Percentiles rank a stretch among this genome's conserved stretches.
Evolutionary conservation across 768 basidiomycete genomes (phyloP).

Genomic region (Tylopilus plumbeoviolaceoides): DNA sequence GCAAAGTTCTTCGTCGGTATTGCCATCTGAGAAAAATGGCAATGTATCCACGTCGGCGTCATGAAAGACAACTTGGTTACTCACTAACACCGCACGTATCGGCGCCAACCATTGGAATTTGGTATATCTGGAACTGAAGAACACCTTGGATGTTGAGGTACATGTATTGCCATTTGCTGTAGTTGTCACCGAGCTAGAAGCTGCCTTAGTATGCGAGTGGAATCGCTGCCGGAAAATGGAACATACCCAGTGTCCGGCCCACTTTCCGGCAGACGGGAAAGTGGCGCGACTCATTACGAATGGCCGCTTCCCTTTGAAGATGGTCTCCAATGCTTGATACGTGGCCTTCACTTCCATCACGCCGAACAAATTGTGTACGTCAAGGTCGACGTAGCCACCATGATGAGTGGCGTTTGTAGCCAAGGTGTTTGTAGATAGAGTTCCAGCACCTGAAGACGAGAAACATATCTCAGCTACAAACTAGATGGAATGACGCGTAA

Average conservation of each 20-base stretch:
- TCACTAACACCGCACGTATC: conserved; percentile 47
- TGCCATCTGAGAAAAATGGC: conserved; percentile 32
- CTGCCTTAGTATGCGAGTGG: neutral
- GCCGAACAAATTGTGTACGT: conserved; percentile 70
- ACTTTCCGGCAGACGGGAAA: conserved; percentile 62
- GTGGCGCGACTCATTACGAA: conserved; percentile 71
- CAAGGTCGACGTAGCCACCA: conserved; percentile 57
- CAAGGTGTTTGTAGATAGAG: conserved; percentile 49
- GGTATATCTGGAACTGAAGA: conserved; percentile 80
- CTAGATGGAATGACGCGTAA: neutral
- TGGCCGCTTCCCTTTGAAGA: conserved; percentile 58
- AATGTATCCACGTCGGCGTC: neutral
- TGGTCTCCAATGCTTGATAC: conserved; percentile 49
- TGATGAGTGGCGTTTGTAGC: conserved; percentile 72
- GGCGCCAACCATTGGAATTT: conserved; percentile 82
- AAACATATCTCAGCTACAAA: neutral
- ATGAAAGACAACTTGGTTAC: neutral
- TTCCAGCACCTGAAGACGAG: conserved; percentile 39
- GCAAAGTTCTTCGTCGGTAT: conserved; percentile 78
- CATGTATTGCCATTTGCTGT: conserved; percentile 71
- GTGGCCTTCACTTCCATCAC: conserved; percentile 68
- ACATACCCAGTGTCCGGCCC: conserved; percentile 68
- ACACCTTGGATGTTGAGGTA: conserved; percentile 67
- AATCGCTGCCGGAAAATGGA: neutral
- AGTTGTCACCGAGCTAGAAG: conserved; percentile 68